Conservation (phyloP, 176 grass and related monocot genomes). For the Coix lacrymajobi region DNA sequence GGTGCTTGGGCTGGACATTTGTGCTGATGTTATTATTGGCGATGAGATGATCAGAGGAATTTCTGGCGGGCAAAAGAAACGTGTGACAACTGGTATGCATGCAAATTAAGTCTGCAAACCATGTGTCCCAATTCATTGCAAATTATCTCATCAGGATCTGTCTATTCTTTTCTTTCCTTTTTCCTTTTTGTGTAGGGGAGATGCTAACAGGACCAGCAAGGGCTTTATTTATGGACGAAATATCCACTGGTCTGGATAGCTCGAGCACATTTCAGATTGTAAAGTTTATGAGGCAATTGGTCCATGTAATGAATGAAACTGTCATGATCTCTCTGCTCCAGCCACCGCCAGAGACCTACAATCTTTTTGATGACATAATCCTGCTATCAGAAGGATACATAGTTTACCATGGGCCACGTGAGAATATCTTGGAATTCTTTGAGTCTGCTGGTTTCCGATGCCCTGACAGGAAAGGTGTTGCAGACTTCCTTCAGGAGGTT, state of each 20-base stretch:
- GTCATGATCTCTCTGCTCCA: slow-evolving; percentile 71
- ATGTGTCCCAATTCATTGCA: neutral
- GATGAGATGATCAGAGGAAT: slow-evolving; percentile 78
- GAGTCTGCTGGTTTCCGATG: slow-evolving; percentile 51
- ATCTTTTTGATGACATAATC: slow-evolving; percentile 70
- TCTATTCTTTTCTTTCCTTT: neutral
- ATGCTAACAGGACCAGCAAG: slow-evolving; percentile 66
- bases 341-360: slow-evolving; percentile 69
- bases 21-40: slow-evolving; percentile 59
- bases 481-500: slow-evolving; percentile 72
- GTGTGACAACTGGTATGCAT: slow-evolving; percentile 59
- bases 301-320: slow-evolving; percentile 63
- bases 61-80: slow-evolving; percentile 72
- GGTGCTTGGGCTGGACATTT: slow-evolving; percentile 67
- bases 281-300: slow-evolving; percentile 51
- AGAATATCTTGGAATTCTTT: slow-evolving; percentile 56
- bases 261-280: slow-evolving; percentile 74
- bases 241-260: slow-evolving; percentile 76
- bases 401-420: slow-evolving; percentile 64
- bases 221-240: slow-evolving; percentile 81
- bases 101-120: neutral
- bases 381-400: slow-evolving; percentile 62
- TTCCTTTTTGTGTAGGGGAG: slow-evolving; percentile 36
- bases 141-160: neutral
- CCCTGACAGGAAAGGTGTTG: slow-evolving; percentile 58